Base-by-base conservation (phyloP, 495 filamentous ascomycete species). In the Xanthoparmelia taractica region DNA sequence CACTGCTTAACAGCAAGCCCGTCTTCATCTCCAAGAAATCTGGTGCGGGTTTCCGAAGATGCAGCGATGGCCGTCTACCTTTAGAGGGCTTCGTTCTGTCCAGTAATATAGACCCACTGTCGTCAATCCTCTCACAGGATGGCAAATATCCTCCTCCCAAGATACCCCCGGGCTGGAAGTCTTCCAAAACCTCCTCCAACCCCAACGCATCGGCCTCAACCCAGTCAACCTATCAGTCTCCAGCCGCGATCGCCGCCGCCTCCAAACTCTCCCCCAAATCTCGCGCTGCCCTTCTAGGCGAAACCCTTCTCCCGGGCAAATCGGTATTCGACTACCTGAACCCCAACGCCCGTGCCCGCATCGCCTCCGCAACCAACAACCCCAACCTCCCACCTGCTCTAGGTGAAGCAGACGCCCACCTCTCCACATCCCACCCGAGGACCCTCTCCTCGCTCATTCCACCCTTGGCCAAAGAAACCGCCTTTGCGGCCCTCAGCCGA, bases 261-360 rank as follows among this genome's bases (percentile, higher is more conserved):
- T 92, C 90, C 0, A 84, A 79, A 11, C 82, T 97, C 12, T 84
- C 96, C 72, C 88, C 93, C 6, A 87, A 81, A 65, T 78, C 90
- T 36, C 83, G 94, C 66, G 94, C 92, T 15, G 84, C 87, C 20
- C 77, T 96, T 15, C 78, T 98, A 0, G 92, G 92, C 25, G 93
- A 97, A 73, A 78, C 83, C 34, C 83, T 86, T 48, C 77, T 98
- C 1, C 92, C 92, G 6, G 88, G 90, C 13, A 96, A 97, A 73
- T 97, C 94, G 1, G 86, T 98, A 40, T 98, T 97, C 72, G 92
- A 97, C 73, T 97, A 87, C 77, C 83, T 98, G 74, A 88, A 90
- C 0, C 82, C 92, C 1, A 84, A 88, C 45, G 85, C 90, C 11
- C 85, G 94, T 66, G 87, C 90, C 54, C 84, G 85, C 29, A 82